Evolutionary conservation across 2,329 filamentous ascomycete genomes (phyloP).

Genomic region (Geoglossum cookeanum): DNA sequence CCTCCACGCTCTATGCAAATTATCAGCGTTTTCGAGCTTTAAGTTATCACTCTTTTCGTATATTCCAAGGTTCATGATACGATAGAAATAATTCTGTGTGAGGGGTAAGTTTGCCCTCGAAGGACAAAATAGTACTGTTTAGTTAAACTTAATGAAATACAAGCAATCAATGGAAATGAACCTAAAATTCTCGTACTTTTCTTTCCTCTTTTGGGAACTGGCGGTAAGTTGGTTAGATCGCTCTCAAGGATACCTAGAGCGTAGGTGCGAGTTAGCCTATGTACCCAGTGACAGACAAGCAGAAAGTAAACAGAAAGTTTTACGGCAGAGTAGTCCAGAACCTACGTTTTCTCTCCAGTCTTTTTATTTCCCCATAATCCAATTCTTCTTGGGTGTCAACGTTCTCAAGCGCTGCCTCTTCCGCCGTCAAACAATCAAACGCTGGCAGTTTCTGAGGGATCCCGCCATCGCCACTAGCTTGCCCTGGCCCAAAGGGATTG

Average conservation of each 20-base stretch:
- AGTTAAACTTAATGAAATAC: no score
- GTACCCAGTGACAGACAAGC: no score
- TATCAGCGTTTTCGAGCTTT: neutral
- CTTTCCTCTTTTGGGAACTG: neutral
- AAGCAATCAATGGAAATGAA: neutral
- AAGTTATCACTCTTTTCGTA: neutral
- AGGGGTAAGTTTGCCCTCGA: no score
- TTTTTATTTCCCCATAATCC: conserved; percentile 28
- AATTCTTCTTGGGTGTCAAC: conserved; percentile 29
- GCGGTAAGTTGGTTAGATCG: neutral
- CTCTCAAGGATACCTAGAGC: neutral
- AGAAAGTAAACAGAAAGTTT: neutral
- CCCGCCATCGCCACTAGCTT: conserved; percentile 23
- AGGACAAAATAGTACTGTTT: no score
- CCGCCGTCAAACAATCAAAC: conserved; percentile 28
- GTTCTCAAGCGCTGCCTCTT: conserved; percentile 31
- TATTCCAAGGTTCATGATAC: neutral
- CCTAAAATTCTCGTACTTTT: neutral
- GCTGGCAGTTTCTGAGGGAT: conserved; percentile 27
- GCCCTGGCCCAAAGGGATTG: conserved; percentile 67
- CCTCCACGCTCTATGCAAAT: no score
- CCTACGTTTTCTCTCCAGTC: conserved; percentile 26
- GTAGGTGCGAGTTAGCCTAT: no score
- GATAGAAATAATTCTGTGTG: no score
- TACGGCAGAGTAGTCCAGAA: neutral